Evolutionary conservation across 768 basidiomycete species (phyloP).

Genomic region (Boletus coccyginus): DNA sequence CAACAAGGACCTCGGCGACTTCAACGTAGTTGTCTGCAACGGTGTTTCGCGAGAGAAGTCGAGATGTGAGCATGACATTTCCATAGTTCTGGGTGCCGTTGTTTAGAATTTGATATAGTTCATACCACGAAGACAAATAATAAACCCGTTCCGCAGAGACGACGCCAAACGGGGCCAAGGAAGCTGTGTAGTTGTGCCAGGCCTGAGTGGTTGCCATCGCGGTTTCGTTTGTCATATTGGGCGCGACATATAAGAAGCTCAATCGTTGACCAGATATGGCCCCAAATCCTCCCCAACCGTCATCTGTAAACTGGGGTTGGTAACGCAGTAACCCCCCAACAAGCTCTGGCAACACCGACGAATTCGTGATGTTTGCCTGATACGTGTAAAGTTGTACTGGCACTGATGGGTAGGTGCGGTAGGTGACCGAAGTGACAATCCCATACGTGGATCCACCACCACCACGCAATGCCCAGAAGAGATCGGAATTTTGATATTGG

Average conservation of each 20-base stretch:
- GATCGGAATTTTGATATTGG: conserved; percentile 39
- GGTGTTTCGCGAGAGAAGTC: conserved; percentile 11
- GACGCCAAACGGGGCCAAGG: conserved; percentile 8
- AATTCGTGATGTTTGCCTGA: conserved; percentile 32
- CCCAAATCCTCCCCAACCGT: conserved; percentile 44
- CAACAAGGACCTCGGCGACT: conserved; percentile 3
- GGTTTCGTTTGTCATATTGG: conserved; percentile 36
- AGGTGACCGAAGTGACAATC: conserved; percentile 47
- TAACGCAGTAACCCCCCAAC: conserved; percentile 35
- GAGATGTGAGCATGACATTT: conserved; percentile 3
- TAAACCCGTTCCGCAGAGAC: neutral
- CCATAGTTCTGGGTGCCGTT: neutral
- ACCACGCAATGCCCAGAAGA: conserved; percentile 57
- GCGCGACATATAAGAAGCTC: conserved; percentile 27
- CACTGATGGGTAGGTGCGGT: conserved; percentile 39
- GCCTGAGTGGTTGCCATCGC: conserved; percentile 36
- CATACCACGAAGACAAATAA: conserved; percentile 6
- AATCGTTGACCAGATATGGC: neutral
- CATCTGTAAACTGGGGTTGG: conserved; percentile 37
- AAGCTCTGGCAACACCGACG: conserved; percentile 28
- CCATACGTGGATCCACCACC: conserved; percentile 52
- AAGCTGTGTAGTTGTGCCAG: conserved; percentile 29
- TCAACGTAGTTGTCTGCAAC: conserved; percentile 3
- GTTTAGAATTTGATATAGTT: neutral
- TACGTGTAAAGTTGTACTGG: conserved; percentile 34